Evolutionary conservation across 2,329 filamentous ascomycete species (phyloP), one percentile per base, ranked within the genome.

Genomic region (Cyphellophora europaea): DNA sequence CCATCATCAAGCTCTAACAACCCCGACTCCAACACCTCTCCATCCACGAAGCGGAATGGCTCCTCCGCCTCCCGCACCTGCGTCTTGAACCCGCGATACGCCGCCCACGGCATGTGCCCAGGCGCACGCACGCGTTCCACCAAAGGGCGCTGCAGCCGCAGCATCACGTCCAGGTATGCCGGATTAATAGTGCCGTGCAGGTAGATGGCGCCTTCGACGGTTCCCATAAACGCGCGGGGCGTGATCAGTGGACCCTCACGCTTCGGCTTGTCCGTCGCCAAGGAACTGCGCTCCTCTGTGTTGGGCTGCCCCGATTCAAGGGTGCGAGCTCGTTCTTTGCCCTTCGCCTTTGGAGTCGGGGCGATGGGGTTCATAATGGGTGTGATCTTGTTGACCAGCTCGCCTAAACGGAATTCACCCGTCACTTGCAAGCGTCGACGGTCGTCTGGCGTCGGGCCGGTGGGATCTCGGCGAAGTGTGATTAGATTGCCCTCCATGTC

Each of bases 191-290:
- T 73, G 1, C 82, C 86, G 50, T 49, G 89, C 44, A 98, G 75
- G 57, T 94, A 95, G 32, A 98, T 79, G 0, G 82, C 82, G 16
- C 91, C 91, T 56, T 96, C 89, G 31, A 88, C 88, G 35, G 91
- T 96, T 39, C 75, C 88, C 34, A 96, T 62, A 54, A 96, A 95
- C 13, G 91, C 91, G 51, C 75, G 77, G 0, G 91, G 89, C 5
- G 80, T 65, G 5, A 95, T 77, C 16, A 80, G 66, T 6, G 83
- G 77, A 44, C 70, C 77, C 19, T 30, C 28, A 17, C 38, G 36
- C 5, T 33, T 21, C 11, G 2, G 11, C 12, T 30, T n/a, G 11
- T 16, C 6, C 13, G 29, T n/a, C 18, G 13, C 35, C 6, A 13
- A 13, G 14, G n/a, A n/a, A n/a, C n/a, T n/a, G n/a, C n/a, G n/a